phyloP scores from a whole-genome alignment of 345 rosid species.

The Brassica juncea region DNA sequence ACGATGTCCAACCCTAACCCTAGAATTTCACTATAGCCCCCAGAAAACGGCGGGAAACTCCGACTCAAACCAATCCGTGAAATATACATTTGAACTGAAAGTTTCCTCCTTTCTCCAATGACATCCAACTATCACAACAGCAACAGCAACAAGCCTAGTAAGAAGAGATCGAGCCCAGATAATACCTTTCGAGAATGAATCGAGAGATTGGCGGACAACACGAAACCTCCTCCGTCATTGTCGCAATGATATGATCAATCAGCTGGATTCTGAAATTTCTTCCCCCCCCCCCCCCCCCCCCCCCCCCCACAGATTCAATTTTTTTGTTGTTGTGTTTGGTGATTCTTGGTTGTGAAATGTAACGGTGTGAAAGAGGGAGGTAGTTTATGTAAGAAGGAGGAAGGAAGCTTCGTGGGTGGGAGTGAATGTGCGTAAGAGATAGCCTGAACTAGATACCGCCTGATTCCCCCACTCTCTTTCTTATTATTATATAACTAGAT shows the following conservation, averaged over 20 bases:
- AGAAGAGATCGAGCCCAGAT: slow-evolving; percentile 23
- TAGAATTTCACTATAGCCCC: slow-evolving; percentile 42
- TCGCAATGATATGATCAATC: not conserved
- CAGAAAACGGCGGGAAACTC: slow-evolving; percentile 43
- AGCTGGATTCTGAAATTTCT: too few species aligned
- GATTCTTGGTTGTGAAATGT: not conserved
- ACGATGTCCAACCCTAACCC: slow-evolving; percentile 45
- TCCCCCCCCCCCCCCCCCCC: too few species aligned
- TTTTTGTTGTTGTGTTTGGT: not conserved
- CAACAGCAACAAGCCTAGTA: not conserved
- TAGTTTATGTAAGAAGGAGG: slow-evolving; percentile 40
- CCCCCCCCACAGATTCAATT: not conserved
- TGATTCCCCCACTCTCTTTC: slow-evolving; percentile 21
- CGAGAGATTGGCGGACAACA: not conserved
- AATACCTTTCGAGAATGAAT: slow-evolving; percentile 28
- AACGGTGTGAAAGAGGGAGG: slow-evolving; percentile 4
- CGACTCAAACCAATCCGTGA: slow-evolving; percentile 42
- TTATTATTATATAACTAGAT: not conserved
- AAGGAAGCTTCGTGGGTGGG: slow-evolving; percentile 36
- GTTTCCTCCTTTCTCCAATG: not conserved
- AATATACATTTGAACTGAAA: slow-evolving; percentile 2
- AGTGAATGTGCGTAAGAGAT: slow-evolving; percentile 9
- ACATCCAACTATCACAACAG: not conserved
- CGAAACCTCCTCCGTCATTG: slow-evolving; percentile 32
- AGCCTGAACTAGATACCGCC: slow-evolving; percentile 44